Evolutionary conservation across 2,329 filamentous ascomycete species (phyloP).

Genomic region (Aspergillus melleus): DNA sequence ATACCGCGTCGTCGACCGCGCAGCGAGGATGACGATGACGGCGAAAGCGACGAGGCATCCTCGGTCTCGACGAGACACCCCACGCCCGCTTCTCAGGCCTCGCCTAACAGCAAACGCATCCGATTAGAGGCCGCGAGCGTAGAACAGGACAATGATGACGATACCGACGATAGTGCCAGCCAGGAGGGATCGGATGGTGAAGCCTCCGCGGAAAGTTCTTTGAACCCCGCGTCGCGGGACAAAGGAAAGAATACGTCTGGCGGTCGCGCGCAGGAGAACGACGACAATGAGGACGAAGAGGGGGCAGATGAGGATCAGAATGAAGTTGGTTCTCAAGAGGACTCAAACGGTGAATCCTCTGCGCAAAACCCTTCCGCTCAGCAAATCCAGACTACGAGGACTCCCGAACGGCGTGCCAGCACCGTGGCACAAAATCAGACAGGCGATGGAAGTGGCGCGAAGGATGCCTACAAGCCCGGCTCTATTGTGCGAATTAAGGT

Average conservation of each 20-base stretch:
- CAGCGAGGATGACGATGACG: conserved; percentile 28
- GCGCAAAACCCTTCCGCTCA: neutral
- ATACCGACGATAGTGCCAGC: conserved; percentile 6
- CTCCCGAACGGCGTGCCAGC: neutral
- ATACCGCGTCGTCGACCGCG: conserved; percentile 32
- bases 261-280: neutral
- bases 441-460: conserved; percentile 11
- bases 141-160: conserved; percentile 20
- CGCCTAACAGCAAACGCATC: conserved; percentile 34
- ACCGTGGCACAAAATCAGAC: neutral
- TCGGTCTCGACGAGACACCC: conserved; percentile 15
- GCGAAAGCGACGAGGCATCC: conserved; percentile 20
- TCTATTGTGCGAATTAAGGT: conserved; percentile 86
- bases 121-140: conserved; percentile 27
- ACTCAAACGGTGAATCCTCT: neutral
- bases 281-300: neutral
- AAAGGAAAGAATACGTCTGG: neutral
- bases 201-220: neutral
- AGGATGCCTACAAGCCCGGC: conserved; percentile 57
- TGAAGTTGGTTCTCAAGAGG: neutral
- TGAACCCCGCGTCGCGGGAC: neutral
- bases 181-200: neutral
- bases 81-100: conserved; percentile 25
- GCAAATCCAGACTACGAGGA: neutral
- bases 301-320: neutral